Evolutionary conservation across 2,329 filamentous ascomycete species (phyloP).

Genomic region (Talaromyces rugulosus): DNA sequence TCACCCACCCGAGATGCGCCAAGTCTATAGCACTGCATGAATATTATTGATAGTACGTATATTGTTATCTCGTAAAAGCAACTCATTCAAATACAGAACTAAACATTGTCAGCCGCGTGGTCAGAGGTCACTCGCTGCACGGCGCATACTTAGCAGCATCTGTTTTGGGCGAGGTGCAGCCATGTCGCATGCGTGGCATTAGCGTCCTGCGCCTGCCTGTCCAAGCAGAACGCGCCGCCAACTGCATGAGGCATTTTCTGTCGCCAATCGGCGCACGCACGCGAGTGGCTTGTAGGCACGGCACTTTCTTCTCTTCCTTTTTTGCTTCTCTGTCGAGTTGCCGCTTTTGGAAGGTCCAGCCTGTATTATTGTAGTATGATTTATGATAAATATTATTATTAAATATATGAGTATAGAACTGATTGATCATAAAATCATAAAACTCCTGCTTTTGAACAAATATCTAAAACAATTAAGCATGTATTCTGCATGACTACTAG

Average conservation of each 20-base stretch:
- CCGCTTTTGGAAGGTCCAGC: slow-evolving; percentile 9
- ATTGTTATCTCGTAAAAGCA: neutral
- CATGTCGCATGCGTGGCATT: neutral
- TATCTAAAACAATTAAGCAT: too few species aligned
- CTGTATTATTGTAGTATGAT: neutral
- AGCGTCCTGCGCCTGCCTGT: neutral
- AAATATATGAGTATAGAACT: neutral
- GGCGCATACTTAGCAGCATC: neutral
- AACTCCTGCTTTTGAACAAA: too few species aligned
- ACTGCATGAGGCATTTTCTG: slow-evolving; percentile 8
- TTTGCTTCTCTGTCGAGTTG: neutral
- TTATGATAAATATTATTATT: neutral
- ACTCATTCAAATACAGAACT: neutral
- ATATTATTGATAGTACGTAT: neutral
- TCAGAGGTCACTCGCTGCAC: neutral
- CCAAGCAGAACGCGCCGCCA: neutral
- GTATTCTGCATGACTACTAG: too few species aligned
- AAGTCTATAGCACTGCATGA: neutral
- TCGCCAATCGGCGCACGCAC: slow-evolving; percentile 1
- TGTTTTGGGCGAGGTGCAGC: slow-evolving; percentile 11
- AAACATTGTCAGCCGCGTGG: neutral
- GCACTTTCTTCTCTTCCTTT: neutral
- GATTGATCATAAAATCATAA: too few species aligned
- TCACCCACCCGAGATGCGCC: neutral
- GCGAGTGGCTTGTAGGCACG: neutral